phyloP scores from a whole-genome alignment of 148 eudicot species.

The Camellia granthamiana region DNA sequence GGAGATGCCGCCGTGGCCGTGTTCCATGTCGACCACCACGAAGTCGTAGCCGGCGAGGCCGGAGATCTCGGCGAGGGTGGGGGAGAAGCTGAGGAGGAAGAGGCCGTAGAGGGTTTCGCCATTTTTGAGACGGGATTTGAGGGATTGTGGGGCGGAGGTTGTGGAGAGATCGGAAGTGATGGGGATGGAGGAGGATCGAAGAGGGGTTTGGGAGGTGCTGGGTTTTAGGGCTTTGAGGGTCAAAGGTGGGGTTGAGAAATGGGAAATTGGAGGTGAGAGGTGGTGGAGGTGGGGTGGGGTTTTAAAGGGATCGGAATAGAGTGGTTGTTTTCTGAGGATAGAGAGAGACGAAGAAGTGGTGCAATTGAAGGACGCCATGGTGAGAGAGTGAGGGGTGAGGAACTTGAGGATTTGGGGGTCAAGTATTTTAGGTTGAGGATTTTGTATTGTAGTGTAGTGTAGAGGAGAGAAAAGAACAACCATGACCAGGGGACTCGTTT shows the following conservation, averaged over 20 bases:
- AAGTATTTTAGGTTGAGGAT: no score
- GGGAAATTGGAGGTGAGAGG: constrained; percentile 9
- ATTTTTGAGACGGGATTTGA: constrained; percentile 57
- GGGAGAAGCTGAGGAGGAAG: constrained; percentile 71
- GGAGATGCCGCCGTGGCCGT: constrained; percentile 67
- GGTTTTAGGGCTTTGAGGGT: constrained; percentile 8
- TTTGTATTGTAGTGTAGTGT: no score
- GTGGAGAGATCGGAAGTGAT: background rate
- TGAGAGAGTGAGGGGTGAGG: background rate
- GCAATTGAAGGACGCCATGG: constrained; percentile 23
- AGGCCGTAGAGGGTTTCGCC: constrained; percentile 82
- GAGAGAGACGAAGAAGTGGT: constrained; percentile 19
- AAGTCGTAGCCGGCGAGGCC: constrained; percentile 80
- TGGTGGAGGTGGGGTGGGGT: background rate
- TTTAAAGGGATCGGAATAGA: background rate
- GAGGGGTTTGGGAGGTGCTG: background rate
- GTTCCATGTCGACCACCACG: constrained; percentile 89
- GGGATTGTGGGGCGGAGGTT: constrained; percentile 27
- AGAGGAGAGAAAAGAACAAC: no score
- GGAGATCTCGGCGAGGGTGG: constrained; percentile 78
- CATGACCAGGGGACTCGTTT: no score
- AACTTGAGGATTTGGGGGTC: background rate
- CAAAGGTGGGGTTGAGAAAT: background rate
- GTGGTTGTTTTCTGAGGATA: constrained; percentile 15
- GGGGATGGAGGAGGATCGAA: constrained; percentile 20